Conservation (phyloP, 2,329 filamentous ascomycete species). For the Aspergillus pseudotamarii region DNA sequence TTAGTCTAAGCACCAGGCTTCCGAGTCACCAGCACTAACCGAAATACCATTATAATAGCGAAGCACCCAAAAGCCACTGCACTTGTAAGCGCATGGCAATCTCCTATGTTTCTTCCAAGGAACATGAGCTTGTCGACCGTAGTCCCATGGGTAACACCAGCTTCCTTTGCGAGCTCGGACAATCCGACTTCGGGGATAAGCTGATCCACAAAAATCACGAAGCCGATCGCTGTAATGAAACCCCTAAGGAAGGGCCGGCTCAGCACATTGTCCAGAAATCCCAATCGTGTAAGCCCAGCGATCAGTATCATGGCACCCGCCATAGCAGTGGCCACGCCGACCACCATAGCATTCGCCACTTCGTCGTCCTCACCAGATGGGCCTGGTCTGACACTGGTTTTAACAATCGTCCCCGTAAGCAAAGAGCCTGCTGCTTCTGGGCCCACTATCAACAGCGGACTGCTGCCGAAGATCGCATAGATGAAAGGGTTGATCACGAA, state of each 20-base stretch:
- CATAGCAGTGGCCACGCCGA: constrained; percentile 84
- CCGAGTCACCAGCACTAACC: constrained; percentile 54
- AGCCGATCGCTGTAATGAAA: constrained; percentile 95
- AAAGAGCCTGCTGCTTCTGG: constrained; percentile 93
- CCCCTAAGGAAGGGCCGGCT: constrained; percentile 90
- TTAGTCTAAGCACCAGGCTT: constrained; percentile 8
- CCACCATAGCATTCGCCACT: constrained; percentile 76
- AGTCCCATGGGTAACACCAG: constrained; percentile 74
- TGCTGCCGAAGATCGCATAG: constrained; percentile 89
- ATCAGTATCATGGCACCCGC: constrained; percentile 86
- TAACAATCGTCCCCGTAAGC: constrained; percentile 83
- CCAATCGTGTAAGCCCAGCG: constrained; percentile 80
- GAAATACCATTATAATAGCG: constrained; percentile 83
- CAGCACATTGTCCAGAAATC: constrained; percentile 91
- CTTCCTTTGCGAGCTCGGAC: constrained; percentile 63
- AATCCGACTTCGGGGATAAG: constrained; percentile 88
- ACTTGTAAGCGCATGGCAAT: constrained; percentile 74
- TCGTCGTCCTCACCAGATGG: constrained; percentile 67
- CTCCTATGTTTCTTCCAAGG: constrained; percentile 65
- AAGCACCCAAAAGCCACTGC: constrained; percentile 80
- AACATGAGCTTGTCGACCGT: constrained; percentile 85
- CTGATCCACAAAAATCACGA: constrained; percentile 95
- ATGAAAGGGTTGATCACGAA: constrained; percentile 92
- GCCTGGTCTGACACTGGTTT: constrained; percentile 72
- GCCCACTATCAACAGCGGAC: constrained; percentile 89